phyloP scores from a whole-genome alignment of 208 protist species.

The Acanthamoeba lenticulata region DNA sequence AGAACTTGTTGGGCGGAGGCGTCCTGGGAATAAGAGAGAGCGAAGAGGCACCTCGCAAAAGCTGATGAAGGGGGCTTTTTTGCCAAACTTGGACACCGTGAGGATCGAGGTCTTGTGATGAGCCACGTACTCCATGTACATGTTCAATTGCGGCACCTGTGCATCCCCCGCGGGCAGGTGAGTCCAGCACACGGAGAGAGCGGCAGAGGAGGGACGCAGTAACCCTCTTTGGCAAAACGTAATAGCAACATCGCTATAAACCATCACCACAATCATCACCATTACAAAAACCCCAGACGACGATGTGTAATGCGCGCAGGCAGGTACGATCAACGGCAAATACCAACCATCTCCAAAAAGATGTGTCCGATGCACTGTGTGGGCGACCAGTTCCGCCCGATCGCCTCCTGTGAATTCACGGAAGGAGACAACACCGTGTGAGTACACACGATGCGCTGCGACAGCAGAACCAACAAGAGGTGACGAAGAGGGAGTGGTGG shows the following conservation, averaged over 20 bases:
- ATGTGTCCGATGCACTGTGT: neutral
- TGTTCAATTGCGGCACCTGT: neutral
- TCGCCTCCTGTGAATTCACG: neutral
- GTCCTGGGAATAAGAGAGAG: neutral
- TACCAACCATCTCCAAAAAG: neutral
- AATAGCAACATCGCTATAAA: too few species aligned
- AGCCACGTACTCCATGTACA: conserved; percentile 37
- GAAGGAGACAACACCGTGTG: too few species aligned
- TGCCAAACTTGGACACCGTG: neutral
- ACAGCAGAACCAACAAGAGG: neutral
- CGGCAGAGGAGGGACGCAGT: too few species aligned
- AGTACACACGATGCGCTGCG: neutral
- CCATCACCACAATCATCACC: too few species aligned
- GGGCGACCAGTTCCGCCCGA: neutral
- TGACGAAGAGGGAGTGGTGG: neutral
- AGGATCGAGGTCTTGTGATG: conserved; percentile 7
- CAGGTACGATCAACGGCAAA: too few species aligned
- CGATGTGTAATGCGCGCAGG: too few species aligned
- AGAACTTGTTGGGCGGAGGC: too few species aligned
- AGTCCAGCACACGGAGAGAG: neutral
- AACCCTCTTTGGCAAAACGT: too few species aligned
- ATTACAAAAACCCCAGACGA: too few species aligned
- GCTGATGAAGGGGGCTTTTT: neutral
- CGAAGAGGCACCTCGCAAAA: neutral
- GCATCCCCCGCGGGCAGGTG: too few species aligned